Conservation (phyloP, 768 basidiomycete species). For the Leccinum subtestaceum region DNA sequence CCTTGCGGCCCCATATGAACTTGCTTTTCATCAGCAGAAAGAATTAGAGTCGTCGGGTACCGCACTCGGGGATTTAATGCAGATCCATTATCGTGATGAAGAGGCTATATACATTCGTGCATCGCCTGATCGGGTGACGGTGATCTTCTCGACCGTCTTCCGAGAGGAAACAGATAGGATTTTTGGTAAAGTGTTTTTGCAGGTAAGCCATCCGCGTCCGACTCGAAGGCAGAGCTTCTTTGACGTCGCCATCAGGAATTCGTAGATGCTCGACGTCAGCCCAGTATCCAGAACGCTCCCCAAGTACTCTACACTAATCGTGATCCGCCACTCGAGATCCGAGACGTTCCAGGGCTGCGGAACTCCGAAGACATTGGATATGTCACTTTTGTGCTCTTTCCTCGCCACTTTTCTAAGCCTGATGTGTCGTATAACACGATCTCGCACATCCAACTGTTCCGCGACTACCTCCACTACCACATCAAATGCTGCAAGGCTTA, state of each 20-base stretch:
- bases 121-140: conserved; percentile 91
- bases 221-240: neutral
- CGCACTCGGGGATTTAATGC: conserved; percentile 80
- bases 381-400: conserved; percentile 97
- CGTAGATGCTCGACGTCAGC: conserved; percentile 93
- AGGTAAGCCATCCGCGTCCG: conserved; percentile 48
- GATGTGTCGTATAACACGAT: conserved; percentile 73
- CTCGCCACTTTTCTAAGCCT: conserved; percentile 85
- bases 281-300: conserved; percentile 92
- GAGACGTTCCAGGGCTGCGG: conserved; percentile 78
- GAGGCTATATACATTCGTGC: conserved; percentile 97
- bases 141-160: conserved; percentile 96
- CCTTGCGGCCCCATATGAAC: conserved; percentile 91
- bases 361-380: conserved; percentile 90
- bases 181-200: conserved; percentile 96
- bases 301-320: conserved; percentile 95
- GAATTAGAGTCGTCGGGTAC: conserved; percentile 70
- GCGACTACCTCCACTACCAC: conserved; percentile 99
- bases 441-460: conserved; percentile 94
- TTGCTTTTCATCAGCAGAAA: conserved; percentile 80
- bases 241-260: conserved; percentile 68
- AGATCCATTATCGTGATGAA: conserved; percentile 92
- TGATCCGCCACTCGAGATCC: conserved; percentile 95
- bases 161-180: conserved; percentile 96
- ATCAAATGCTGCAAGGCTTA: conserved; percentile 99